Base-by-base conservation (phyloP, 2,329 filamentous ascomycete genomes). In the Clonostachys solani region DNA sequence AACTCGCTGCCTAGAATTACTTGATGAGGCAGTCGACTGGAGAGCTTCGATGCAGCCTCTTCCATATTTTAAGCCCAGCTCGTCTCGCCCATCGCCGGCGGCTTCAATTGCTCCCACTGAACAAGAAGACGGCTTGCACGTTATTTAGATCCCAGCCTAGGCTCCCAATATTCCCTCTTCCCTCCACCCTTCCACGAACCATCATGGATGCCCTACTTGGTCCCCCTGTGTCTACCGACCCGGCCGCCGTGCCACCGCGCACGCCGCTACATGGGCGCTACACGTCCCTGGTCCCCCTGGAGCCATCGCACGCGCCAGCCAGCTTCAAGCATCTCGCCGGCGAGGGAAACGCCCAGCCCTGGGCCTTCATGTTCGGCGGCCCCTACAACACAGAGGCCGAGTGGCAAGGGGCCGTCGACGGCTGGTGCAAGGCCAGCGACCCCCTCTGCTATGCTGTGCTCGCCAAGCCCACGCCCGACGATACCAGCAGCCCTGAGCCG, bases 381-480 rank as follows among this genome's bases (percentile, higher is more conserved):
- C 62, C 59, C 0, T 62, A 57, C 9, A 42, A 52, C 54, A 1
- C 60, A 60, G 15, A n/a, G 12, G 33, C 49, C 1, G 36, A 56
- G 3, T 65, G 59, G 50, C 51, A 52, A 16, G 33, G 47, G 0
- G 38, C 47, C 1, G 48, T 63, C 7, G 36, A 46, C 13, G 33
- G 47, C 3, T 66, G 58, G 54, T 51, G 50, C 34, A 50, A 42
- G 4, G 62, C 61, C 0, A 46, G 54, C 2, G 67, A 74, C 48
- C 63, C 66, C 0, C 56, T 71, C 37, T 73, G 69, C 55, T 80
- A 68, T 53, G 64, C 71, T 12, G 66, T 79, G 19, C 57, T 74
- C 15, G 15, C 17, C 15, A 38, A 38, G 36, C 23, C 23, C 23
- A 38, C 15, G 68, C 68, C 5, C 56, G 55, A 0, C 58, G 55